Conservation (phyloP, 1,284 basidiomycete genomes). For the Paramarasmius palmivorus region DNA sequence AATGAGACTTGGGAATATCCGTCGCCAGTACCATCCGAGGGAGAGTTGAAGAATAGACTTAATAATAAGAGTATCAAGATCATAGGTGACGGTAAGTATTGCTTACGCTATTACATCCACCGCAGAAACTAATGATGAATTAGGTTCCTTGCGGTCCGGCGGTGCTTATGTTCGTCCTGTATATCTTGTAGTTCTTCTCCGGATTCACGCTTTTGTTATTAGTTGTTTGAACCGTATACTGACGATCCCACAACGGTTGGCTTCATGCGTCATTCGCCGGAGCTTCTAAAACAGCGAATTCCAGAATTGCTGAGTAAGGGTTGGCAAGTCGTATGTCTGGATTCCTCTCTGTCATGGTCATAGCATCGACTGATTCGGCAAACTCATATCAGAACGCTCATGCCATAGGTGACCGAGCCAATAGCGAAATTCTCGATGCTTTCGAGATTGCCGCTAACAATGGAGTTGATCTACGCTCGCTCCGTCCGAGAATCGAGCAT, state of each 20-base stretch:
- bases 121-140: not conserved
- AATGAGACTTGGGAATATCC: not conserved
- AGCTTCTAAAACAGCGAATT: not conserved
- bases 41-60: not conserved
- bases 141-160: constrained; percentile 1
- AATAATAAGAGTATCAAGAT: constrained; percentile 1
- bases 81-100: constrained; percentile 1
- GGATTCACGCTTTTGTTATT: no score
- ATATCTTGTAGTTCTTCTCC: not conserved
- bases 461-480: not conserved
- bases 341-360: no score
- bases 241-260: not conserved
- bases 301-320: constrained; percentile 1
- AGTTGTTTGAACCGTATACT: constrained; percentile 2
- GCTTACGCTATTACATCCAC: not conserved
- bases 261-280: constrained; percentile 1
- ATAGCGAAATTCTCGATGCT: constrained; percentile 53
- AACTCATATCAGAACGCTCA: not conserved
- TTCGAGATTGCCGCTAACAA: constrained; percentile 46
- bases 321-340: constrained; percentile 2
- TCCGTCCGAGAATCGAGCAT: constrained; percentile 1
- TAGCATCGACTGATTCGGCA: not conserved
- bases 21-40: not conserved
- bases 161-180: not conserved
- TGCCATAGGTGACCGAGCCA: constrained; percentile 7